Base-by-base conservation (phyloP, 306 rosid species). In the Vigna hirtella region DNA sequence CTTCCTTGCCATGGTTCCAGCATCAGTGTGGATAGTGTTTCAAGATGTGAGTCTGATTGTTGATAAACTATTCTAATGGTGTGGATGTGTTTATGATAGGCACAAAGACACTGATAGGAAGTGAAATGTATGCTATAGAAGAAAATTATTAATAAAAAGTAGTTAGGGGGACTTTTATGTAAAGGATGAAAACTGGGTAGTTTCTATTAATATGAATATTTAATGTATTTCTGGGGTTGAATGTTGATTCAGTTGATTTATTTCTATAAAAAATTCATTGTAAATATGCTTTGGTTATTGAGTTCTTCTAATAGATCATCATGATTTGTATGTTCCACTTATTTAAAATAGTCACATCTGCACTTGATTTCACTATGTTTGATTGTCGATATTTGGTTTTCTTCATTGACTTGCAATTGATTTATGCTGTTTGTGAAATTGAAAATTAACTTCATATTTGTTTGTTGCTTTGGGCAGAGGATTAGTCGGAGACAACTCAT, bases 401-500 rank as follows among this genome's bases (percentile, higher is more conserved):
- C 40, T 18, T 78, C 38, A 45, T 47, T n/a, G 22, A 18, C 9
- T 13, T 18, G 58, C 10, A 53, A 50, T 77, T 17, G 61, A 61
- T 55, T 26, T 47, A 55, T 58, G 14, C 49, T 79, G 52, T 55
- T 66, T 53, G 53, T 72, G 61, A 51, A 20, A 51, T 34, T 72
- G 62, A 68, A 47, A 72, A 55, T 15, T 82, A 62, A 82, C 66
- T 58, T 42, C 6, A 2, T 17, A 45, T 13, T 66, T 66, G 61
- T 78, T 76, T 24, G 38, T 66, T 78, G 63, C 24, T 53, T 86
- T 66, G 53, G 45, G 40, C 89, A 86, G 89, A 86, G 80, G 87
- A 86, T 83, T 83, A 83, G 73, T 77, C 36, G 73, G 75, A 73
- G 49, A 50, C 87, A 73, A 68, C 52, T 62, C 32, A 73, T 77